Evolutionary conservation across 116 monocot genomes (phyloP), one percentile per base, ranked within the genome.

Genomic region (Phalaenopsis hybrid): DNA sequence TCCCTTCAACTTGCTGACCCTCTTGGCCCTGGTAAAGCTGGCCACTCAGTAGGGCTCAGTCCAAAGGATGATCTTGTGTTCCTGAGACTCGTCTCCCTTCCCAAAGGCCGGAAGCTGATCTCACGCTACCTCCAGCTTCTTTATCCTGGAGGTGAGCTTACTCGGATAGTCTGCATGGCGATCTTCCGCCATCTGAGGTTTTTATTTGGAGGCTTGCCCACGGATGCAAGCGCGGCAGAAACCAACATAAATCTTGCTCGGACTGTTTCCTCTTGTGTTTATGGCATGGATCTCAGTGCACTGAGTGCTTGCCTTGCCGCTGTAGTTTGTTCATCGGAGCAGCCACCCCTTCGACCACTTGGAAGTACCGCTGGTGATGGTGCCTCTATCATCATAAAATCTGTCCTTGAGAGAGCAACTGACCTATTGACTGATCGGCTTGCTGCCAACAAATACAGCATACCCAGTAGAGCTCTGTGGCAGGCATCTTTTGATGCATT

Each of bases 1-100:
- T 99, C 92, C 31, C 93, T 99, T 74, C 92, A 95, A 78, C 88
- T 95, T 33, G 93, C 90, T 67, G 95, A 95, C 82, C 97, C 94
- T 41, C 87, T 97, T 63, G 88, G 89, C 46, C 82, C 90, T 6
- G 82, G 81, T 43, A 91, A 88, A 81, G 43, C 85, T 69, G 88
- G 88, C 28, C 87, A 90, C 46, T 86, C 87, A 34, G 79, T 45
- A 49, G 85, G 86, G 17, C 84, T 92, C 15, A 70, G 80, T 49
- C 83, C 90, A 68, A 94, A 91, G 81, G 95, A 98, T 75, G 98
- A 98, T 85, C 78, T 94, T 79, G 88, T 95, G 61, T 98, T 98
- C 51, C 89, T 99, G 55, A 88, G 93, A 15, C 34, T 99, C 3
- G 88, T 82, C 17, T 98, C 95, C 79, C 90, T 98, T 76, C 87